Percentiles rank a stretch among this genome's conserved stretches.
phyloP scores from a whole-genome alignment of 2,329 filamentous ascomycete species.

The Dissoconium aciculare region DNA sequence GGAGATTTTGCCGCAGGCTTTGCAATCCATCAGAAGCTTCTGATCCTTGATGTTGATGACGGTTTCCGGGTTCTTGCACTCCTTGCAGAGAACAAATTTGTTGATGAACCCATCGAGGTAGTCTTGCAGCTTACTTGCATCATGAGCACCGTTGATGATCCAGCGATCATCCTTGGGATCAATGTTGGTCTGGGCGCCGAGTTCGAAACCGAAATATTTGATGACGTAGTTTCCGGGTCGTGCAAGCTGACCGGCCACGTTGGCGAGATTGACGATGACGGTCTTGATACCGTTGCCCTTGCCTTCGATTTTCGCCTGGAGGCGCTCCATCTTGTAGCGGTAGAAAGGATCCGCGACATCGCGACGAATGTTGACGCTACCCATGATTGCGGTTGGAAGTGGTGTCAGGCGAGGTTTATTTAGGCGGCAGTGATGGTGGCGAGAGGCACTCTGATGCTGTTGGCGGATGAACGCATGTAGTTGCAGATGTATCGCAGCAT shows the following conservation, averaged over 20 bases:
- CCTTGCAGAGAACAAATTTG: conserved; percentile 98
- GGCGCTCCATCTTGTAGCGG: conserved; percentile 99
- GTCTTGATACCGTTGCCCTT: conserved; percentile 99
- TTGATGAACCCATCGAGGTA: conserved; percentile 96
- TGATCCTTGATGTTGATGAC: conserved; percentile 91
- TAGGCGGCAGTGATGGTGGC: conserved; percentile 2
- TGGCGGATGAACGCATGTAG: conserved; percentile 41
- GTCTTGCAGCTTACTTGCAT: conserved; percentile 88
- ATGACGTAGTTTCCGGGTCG: conserved; percentile 90
- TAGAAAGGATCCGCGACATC: conserved; percentile 99
- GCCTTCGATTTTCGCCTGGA: conserved; percentile 98
- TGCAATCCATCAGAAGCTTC: conserved; percentile 88
- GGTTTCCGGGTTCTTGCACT: conserved; percentile 99
- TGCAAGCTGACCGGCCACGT: conserved; percentile 79
- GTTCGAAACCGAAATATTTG: conserved; percentile 99
- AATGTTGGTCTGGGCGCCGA: conserved; percentile 95
- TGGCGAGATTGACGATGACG: conserved; percentile 92
- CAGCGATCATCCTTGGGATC: conserved; percentile 95
- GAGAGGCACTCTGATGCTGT: conserved; percentile 2
- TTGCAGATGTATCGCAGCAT: conserved; percentile 26
- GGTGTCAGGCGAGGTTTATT: conserved; percentile 5
- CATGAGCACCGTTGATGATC: conserved; percentile 99
- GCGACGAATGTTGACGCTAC: conserved; percentile 94
- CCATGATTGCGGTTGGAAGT: conserved; percentile 55
- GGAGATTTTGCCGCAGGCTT: conserved; percentile 88